Evolutionary conservation across 23 red algal genomes (phyloP).

Genomic region (Gracilariopsis chorda): DNA sequence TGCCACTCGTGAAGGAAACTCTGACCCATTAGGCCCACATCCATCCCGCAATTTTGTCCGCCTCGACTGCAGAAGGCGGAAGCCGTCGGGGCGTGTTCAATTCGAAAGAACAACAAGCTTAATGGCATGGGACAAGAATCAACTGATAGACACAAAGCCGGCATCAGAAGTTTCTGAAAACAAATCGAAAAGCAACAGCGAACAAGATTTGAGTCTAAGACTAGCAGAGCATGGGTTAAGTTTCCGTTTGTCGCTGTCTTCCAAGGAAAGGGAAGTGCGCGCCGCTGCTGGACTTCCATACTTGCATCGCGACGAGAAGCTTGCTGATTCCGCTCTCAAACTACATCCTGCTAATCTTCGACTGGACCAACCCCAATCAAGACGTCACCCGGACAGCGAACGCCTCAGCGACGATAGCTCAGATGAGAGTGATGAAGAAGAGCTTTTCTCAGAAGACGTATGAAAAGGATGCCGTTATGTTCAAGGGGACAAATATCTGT

Average conservation of each 20-base stretch:
- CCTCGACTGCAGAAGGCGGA: constrained; percentile 7
- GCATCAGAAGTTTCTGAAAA: neutral
- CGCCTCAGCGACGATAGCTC: neutral
- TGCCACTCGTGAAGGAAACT: neutral
- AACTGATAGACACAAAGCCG: neutral
- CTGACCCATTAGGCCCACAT: neutral
- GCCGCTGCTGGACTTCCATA: constrained; percentile 28
- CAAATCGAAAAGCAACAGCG: neutral
- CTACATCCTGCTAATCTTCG: constrained; percentile 32
- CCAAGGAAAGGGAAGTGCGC: constrained; percentile 40
- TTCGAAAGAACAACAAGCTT: neutral
- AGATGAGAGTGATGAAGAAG: constrained; percentile 26
- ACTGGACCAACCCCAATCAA: neutral
- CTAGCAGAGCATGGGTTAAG: constrained; percentile 20
- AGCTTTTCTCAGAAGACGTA: constrained; percentile 54
- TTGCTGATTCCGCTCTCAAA: constrained; percentile 38
- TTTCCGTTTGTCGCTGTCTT: constrained; percentile 19
- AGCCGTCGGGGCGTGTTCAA: constrained; percentile 35
- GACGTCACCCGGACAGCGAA: neutral
- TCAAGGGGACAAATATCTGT: too few relatives aligned
- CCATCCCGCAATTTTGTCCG: neutral
- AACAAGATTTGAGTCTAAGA: neutral
- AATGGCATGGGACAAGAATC: neutral
- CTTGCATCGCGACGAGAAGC: constrained; percentile 23
- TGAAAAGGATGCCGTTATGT: neutral